Conservation (phyloP, 169 alveolate species). For the Plasmodium inui region DNA sequence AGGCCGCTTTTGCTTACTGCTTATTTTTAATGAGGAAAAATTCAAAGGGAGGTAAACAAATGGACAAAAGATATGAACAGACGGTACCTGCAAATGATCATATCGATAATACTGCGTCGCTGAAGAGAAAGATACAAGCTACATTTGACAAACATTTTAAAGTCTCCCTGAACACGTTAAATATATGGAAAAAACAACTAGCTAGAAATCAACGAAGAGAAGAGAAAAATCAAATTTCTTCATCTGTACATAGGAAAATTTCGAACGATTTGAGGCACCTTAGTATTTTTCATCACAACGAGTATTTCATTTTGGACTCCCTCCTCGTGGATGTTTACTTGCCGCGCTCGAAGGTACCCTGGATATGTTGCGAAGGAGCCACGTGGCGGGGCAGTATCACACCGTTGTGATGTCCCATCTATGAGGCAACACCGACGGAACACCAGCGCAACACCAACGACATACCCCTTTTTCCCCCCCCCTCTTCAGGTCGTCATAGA, state of each 20-base stretch:
- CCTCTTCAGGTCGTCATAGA: conserved; percentile 29
- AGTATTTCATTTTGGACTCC: conserved; percentile 49
- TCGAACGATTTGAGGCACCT: conserved; percentile 45
- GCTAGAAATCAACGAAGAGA: conserved; percentile 73
- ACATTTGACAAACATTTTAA: conserved; percentile 63
- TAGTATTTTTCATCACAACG: conserved; percentile 37
- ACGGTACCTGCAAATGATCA: not conserved
- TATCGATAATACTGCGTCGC: not conserved
- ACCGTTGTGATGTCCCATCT: not conserved
- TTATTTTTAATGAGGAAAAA: conserved; percentile 9
- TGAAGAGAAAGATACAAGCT: conserved; percentile 42
- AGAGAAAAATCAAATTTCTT: conserved; percentile 41
- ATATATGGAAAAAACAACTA: conserved; percentile 72
- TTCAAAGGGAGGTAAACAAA: not conserved
- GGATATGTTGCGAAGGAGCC: not conserved
- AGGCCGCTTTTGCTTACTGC: conserved; percentile 52
- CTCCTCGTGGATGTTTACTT: conserved; percentile 44
- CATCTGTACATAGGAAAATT: conserved; percentile 64
- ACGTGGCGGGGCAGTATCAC: not conserved
- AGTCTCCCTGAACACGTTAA: conserved; percentile 27
- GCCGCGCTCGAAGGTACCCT: conserved; percentile 27
- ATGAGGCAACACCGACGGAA: not conserved
- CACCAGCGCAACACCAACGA: not conserved
- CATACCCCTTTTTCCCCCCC: not conserved
- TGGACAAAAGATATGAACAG: not conserved